Conservation (phyloP, 2,329 filamentous ascomycete genomes). For the Ophioceras dolichostomum region DNA sequence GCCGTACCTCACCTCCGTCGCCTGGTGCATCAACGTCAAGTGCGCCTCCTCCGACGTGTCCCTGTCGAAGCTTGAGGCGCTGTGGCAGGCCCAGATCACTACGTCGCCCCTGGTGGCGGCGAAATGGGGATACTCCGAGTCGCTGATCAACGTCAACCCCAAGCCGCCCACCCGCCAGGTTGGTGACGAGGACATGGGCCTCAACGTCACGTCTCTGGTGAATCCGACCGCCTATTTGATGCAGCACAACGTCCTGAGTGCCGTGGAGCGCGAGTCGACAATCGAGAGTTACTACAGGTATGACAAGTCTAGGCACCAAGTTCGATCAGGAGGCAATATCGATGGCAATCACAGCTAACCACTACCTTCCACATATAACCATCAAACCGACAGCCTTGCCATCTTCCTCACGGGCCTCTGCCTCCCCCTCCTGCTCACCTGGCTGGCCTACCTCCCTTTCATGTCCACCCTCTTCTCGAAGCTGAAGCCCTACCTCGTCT, state of each 20-base stretch:
- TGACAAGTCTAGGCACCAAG: no score
- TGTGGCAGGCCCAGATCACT: neutral
- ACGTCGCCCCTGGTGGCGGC: neutral
- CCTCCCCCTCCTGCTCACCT: neutral
- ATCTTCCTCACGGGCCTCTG: neutral
- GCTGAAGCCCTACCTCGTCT: constrained; percentile 18
- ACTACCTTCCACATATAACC: neutral
- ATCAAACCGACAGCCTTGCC: neutral
- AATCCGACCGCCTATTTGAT: neutral
- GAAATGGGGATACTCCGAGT: neutral
- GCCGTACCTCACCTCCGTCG: neutral
- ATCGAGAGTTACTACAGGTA: no score
- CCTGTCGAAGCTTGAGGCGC: neutral
- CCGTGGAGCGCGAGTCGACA: neutral
- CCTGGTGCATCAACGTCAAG: neutral
- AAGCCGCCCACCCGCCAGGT: neutral
- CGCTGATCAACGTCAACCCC: neutral
- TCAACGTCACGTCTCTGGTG: neutral
- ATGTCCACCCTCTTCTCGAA: neutral
- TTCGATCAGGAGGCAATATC: no score
- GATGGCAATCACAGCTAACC: neutral
- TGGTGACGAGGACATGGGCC: neutral
- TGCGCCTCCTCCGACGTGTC: neutral
- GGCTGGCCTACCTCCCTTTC: neutral
- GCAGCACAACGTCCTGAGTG: neutral